These are phyloP conservation scores for Globisporangium cylindrosporum DNA, from an alignment of 352 stramenopile genomes.

Conservation along the genomic window DNA sequence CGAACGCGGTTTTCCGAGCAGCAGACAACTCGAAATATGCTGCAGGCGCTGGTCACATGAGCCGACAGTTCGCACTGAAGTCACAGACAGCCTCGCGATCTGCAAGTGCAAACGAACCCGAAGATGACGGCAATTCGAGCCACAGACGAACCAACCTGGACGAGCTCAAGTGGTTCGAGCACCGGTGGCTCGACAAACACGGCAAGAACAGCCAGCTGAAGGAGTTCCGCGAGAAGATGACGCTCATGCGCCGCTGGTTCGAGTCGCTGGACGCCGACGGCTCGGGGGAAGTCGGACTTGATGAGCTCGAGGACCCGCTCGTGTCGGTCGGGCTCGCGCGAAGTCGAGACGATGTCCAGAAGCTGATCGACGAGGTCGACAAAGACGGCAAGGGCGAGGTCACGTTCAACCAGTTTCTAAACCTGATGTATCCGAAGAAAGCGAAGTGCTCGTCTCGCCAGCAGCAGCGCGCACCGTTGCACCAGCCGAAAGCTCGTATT, in stretches of 20 bases:
- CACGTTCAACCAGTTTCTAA: slow-evolving; percentile 73
- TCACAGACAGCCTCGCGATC: neutral
- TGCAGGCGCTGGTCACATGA: neutral
- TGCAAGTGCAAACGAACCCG: slow-evolving; percentile 8
- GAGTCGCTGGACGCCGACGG: slow-evolving; percentile 84
- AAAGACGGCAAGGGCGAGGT: slow-evolving; percentile 59
- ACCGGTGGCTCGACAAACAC: slow-evolving; percentile 75
- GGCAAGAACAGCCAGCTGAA: slow-evolving; percentile 74
- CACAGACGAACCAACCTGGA: slow-evolving; percentile 44
- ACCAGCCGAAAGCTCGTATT: slow-evolving; percentile 38
- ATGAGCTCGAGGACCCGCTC: slow-evolving; percentile 85
- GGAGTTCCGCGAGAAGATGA: slow-evolving; percentile 58
- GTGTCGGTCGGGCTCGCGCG: slow-evolving; percentile 82
- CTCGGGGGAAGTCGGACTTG: slow-evolving; percentile 73
- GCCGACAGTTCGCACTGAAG: neutral
- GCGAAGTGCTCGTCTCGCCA: slow-evolving; percentile 24
- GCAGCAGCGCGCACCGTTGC: slow-evolving; percentile 31
- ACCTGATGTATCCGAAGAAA: slow-evolving; percentile 64
- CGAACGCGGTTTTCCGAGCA: slow-evolving; percentile 3
- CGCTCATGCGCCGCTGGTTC: slow-evolving; percentile 80
- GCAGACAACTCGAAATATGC: neutral
- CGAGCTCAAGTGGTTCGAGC: slow-evolving; percentile 72
- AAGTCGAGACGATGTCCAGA: slow-evolving; percentile 68
- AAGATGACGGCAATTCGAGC: neutral
- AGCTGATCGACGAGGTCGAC: slow-evolving; percentile 72